Evolutionary conservation across 306 rosid species (phyloP), one percentile per base, ranked within the genome.

Genomic region (Prosopis cineraria): DNA sequence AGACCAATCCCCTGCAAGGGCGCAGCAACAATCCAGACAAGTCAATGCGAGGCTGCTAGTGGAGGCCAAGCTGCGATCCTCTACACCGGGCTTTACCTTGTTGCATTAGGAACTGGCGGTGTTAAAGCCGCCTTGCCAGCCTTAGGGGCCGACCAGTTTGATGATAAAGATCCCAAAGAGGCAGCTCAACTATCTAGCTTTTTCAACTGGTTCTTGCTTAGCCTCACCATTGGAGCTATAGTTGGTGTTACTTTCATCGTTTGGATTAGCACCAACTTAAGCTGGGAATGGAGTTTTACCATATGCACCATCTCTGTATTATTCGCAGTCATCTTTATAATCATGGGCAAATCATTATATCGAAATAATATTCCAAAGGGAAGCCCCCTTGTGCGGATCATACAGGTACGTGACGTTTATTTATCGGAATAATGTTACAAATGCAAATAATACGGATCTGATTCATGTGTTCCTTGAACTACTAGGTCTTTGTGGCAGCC

Each of bases 71-170:
- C 55, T 33, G 91, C 91, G 8, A 78, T 91, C 27, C 92, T 93
- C 19, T 91, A 82, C 48, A n/a, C 40, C 5, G 97, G 96, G 0
- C 80, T 93, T 3, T 93, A 91, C 87, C 85, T 93, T 39, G 10
- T 93, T 72, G 97, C 97, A 6, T 45, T 93, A 53, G 98, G 98
- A 78, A 83, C 89, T 1, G 59, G 97, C 55, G 96, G 98, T 6
- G 53, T 93, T 65, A 93, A 91, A 75, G 88, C 91, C 3, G 92
- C 95, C 27, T 78, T 93, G 69, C 96, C 97, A 1, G 87, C 96
- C 17, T 81, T 91, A 53, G 98, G 98, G 16, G 97, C 97, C 25
- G 93, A 93, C 45, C 98, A 93, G 52, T 91, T 91, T 76, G 89
- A 90, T 44, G 92, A 75, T 3, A 84, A 80, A 34, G 88, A 90